A percentile compares a stretch with the other conserved stretches of the same genome.
Conservation (phyloP, 495 filamentous ascomycete species). For the Trichoderma asperelloides region DNA sequence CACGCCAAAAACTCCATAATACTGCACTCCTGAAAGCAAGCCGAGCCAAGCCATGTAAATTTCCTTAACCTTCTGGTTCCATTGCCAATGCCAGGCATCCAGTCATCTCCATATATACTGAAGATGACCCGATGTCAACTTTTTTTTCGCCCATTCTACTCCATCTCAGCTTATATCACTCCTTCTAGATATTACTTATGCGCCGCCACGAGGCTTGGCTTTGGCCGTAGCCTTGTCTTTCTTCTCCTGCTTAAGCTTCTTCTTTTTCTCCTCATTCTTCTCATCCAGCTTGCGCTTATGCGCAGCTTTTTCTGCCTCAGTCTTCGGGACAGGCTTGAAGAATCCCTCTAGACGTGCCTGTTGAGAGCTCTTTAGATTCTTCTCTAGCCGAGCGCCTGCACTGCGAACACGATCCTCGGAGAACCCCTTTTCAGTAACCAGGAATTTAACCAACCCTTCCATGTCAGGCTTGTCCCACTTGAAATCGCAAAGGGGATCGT, state of each 20-base stretch:
- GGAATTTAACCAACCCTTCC: slow-evolving; percentile 77
- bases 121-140: background rate
- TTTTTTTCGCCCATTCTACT: background rate
- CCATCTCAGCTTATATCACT: background rate
- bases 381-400: slow-evolving; percentile 66
- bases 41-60: background rate
- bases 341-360: slow-evolving; percentile 93
- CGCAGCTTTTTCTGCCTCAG: slow-evolving; percentile 67
- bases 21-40: background rate
- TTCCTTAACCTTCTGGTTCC: background rate
- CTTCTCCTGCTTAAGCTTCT: slow-evolving; percentile 83
- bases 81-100: background rate
- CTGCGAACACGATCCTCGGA: slow-evolving; percentile 82
- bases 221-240: slow-evolving; percentile 89
- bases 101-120: background rate
- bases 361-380: slow-evolving; percentile 80
- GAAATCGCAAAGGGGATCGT: slow-evolving; percentile 84
- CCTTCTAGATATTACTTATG: slow-evolving; percentile 10
- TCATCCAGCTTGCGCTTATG: slow-evolving; percentile 91
- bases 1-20: background rate
- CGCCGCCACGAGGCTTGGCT: slow-evolving; percentile 59
- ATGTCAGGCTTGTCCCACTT: slow-evolving; percentile 93
- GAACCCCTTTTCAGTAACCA: slow-evolving; percentile 93
- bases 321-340: slow-evolving; percentile 90
- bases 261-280: slow-evolving; percentile 82